These are phyloP conservation scores for Xylariales sp. DNA, from an alignment of 2,329 filamentous ascomycete genomes.

Conservation along the genomic window DNA sequence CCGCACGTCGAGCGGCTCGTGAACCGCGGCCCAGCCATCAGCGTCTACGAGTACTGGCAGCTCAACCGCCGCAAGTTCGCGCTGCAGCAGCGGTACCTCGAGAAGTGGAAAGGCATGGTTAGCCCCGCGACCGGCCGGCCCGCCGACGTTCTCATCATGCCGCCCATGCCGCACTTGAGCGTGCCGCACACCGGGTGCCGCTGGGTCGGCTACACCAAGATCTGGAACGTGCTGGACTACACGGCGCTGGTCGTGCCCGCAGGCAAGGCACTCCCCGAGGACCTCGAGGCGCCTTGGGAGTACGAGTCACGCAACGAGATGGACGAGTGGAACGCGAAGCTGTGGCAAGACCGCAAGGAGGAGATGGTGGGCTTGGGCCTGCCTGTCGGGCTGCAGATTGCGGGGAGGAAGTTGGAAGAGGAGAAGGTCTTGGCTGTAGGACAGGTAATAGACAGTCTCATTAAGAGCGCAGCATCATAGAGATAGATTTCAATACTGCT, in stretches of 20 bases:
- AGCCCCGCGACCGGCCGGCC: constrained; percentile 36
- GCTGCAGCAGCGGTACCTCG: constrained; percentile 51
- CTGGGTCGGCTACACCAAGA: constrained; percentile 57
- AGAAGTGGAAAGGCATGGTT: constrained; percentile 49
- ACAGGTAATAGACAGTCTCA: constrained; percentile 29
- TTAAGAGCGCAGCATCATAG: too few species aligned
- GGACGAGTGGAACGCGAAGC: constrained; percentile 46
- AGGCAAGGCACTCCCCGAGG: constrained; percentile 36
- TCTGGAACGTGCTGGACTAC: constrained; percentile 62
- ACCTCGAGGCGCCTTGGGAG: constrained; percentile 29
- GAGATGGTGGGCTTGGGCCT: constrained; percentile 30
- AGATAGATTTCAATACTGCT: too few species aligned
- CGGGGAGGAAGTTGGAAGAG: constrained; percentile 47
- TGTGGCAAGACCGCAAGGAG: constrained; percentile 38
- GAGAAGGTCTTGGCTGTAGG: constrained; percentile 48
- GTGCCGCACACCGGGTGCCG: constrained; percentile 36
- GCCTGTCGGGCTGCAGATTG: constrained; percentile 49
- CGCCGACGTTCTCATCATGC: constrained; percentile 54
- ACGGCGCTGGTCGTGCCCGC: constrained; percentile 52
- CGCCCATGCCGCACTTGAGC: constrained; percentile 56
- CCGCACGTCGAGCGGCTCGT: constrained; percentile 45
- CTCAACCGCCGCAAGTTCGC: constrained; percentile 54
- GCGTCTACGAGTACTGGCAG: constrained; percentile 64
- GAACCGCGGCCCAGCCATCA: constrained; percentile 45
- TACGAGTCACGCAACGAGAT: constrained; percentile 43